Conservation (phyloP, 2,329 filamentous ascomycete genomes). For the Curvularia sp. region DNA sequence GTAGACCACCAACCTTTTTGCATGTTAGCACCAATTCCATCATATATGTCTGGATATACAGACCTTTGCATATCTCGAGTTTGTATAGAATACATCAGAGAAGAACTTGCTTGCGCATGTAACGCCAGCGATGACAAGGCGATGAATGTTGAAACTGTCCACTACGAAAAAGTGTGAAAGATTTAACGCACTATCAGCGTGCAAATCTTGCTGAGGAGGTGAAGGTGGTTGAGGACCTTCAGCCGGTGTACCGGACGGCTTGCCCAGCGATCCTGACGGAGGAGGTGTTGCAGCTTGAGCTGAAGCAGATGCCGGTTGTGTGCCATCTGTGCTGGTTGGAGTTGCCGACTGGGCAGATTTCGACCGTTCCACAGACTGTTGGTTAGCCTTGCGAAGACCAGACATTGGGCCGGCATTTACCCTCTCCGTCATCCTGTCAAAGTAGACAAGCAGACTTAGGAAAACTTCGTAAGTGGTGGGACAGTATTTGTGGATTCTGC, state of each 20-base stretch:
- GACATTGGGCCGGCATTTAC: slow-evolving; percentile 83
- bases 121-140: slow-evolving; percentile 93
- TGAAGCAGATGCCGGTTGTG: slow-evolving; percentile 35
- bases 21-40: slow-evolving; percentile 17
- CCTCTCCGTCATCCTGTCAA: slow-evolving; percentile 97
- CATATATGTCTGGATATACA: slow-evolving; percentile 32
- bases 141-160: slow-evolving; percentile 98
- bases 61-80: slow-evolving; percentile 99
- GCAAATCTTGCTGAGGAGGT: slow-evolving; percentile 49
- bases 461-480: slow-evolving; percentile 99
- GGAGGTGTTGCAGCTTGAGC: slow-evolving; percentile 58
- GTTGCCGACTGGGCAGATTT: slow-evolving; percentile 40
- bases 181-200: slow-evolving; percentile 57
- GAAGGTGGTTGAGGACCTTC: slow-evolving; percentile 46
- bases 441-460: slow-evolving; percentile 92
- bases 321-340: slow-evolving; percentile 35
- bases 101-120: slow-evolving; percentile 99
- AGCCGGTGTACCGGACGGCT: slow-evolving; percentile 41
- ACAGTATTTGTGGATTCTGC: slow-evolving; percentile 97
- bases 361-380: slow-evolving; percentile 52
- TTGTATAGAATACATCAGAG: slow-evolving; percentile 98
- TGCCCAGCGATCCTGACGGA: slow-evolving; percentile 57
- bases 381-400: slow-evolving; percentile 63
- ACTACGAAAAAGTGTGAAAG: slow-evolving; percentile 85
- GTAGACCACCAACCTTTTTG: slow-evolving; percentile 92